Evolutionary conservation across 2,329 filamentous ascomycete genomes (phyloP).

Genomic region (Tolypocladium sp.): DNA sequence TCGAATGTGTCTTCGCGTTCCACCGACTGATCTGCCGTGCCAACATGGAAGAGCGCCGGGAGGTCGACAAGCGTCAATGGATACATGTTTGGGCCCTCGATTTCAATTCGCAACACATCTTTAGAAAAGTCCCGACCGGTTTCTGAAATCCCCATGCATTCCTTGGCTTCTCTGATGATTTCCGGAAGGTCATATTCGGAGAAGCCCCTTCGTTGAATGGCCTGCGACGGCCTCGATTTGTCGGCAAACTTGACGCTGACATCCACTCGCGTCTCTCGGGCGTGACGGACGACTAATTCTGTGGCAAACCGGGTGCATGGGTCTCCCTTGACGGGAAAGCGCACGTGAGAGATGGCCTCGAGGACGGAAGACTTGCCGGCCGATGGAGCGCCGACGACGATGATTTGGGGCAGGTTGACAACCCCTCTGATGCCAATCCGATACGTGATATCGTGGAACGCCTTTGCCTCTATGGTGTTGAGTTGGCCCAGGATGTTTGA

Average conservation of each 20-base stretch:
- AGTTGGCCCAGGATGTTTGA: conserved; percentile 18
- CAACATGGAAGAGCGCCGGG: conserved; percentile 32
- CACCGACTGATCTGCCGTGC: conserved; percentile 20
- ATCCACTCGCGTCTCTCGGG: conserved; percentile 21
- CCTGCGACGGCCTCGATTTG: conserved; percentile 8
- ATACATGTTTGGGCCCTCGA: conserved; percentile 31
- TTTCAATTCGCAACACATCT: conserved; percentile 36
- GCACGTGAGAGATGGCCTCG: conserved; percentile 52
- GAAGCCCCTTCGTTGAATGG: conserved; percentile 24
- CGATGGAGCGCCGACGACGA: conserved; percentile 52
- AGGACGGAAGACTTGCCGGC: conserved; percentile 57
- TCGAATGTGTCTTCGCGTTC: conserved; percentile 21
- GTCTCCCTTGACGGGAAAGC: conserved; percentile 45
- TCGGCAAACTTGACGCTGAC: conserved; percentile 32
- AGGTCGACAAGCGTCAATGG: conserved; percentile 47
- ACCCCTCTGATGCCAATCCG: conserved; percentile 38
- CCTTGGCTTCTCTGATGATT: conserved; percentile 43
- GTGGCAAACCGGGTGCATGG: conserved; percentile 54
- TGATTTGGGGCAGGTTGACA: conserved; percentile 41
- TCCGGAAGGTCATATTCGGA: conserved; percentile 28
- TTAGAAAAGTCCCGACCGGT: conserved; percentile 27
- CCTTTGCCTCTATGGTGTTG: conserved; percentile 31
- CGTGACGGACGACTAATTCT: conserved; percentile 44
- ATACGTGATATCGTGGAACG: conserved; percentile 44
- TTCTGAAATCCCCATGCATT: conserved; percentile 34